Conservation (phyloP, 1,284 basidiomycete species). For the Sphagnurus paluster region DNA sequence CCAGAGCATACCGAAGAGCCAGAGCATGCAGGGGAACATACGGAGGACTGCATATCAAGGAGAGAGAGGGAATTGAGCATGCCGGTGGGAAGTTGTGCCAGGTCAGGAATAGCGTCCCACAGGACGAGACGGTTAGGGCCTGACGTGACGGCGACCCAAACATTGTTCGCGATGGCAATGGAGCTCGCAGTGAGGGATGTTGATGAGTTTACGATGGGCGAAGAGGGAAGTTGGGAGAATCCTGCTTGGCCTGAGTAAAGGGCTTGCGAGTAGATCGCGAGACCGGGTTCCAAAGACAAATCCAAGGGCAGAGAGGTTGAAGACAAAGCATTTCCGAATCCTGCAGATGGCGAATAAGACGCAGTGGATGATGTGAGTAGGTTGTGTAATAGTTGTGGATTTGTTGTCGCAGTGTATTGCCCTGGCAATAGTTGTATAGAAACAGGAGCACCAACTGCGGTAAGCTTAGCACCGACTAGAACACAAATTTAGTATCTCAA, state of each 20-base stretch:
- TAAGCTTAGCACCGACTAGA: constrained; percentile 66
- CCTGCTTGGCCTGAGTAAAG: constrained; percentile 63
- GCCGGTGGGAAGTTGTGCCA: constrained; percentile 57
- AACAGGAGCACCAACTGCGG: constrained; percentile 50
- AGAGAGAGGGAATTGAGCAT: constrained; percentile 51
- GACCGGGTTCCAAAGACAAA: constrained; percentile 62
- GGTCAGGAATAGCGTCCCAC: constrained; percentile 79
- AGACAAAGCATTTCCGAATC: constrained; percentile 57
- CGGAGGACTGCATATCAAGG: constrained; percentile 64
- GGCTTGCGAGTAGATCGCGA: constrained; percentile 57
- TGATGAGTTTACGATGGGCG: constrained; percentile 48
- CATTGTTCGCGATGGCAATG: constrained; percentile 60
- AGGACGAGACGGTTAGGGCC: constrained; percentile 58
- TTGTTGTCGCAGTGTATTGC: constrained; percentile 68
- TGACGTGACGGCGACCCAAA: constrained; percentile 65
- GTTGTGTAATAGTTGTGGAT: constrained; percentile 67
- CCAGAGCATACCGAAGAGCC: constrained; percentile 68
- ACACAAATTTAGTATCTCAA: constrained; percentile 15
- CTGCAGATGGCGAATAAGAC: constrained; percentile 54
- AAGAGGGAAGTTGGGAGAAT: constrained; percentile 56
- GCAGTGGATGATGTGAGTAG: constrained; percentile 64
- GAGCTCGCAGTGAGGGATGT: constrained; percentile 55
- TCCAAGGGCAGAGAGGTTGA: constrained; percentile 60
- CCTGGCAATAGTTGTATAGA: constrained; percentile 69
- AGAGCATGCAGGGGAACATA: constrained; percentile 73